Evolutionary conservation across 768 basidiomycete species (phyloP).

Genomic region (Mycena amicta): DNA sequence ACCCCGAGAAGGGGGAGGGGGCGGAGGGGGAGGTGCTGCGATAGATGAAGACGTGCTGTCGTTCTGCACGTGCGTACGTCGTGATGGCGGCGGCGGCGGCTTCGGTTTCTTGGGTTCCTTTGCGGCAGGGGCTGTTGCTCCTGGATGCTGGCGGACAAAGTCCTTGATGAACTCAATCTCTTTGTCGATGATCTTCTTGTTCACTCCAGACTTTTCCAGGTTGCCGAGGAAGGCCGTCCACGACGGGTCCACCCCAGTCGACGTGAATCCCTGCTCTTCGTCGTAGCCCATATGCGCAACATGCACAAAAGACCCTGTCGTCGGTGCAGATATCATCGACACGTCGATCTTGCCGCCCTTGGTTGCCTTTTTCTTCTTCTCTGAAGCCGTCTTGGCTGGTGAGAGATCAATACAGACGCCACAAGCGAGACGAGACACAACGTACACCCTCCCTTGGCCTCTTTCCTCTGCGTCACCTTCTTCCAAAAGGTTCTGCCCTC

Average conservation of each 20-base stretch:
- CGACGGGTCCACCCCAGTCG: constrained; percentile 84
- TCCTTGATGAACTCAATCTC: constrained; percentile 90
- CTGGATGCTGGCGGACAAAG: constrained; percentile 63
- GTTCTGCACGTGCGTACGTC: constrained; percentile 38
- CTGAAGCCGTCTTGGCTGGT: constrained; percentile 50
- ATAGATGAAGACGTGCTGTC: constrained; percentile 34
- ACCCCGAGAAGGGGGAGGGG: constrained; percentile 28
- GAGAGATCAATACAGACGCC: constrained; percentile 10
- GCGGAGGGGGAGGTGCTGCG: constrained; percentile 17
- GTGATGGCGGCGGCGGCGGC: constrained; percentile 56
- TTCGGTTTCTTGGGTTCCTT: constrained; percentile 48
- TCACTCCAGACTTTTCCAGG: constrained; percentile 67
- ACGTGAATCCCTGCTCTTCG: constrained; percentile 81
- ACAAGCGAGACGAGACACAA: not conserved
- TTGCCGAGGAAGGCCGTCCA: constrained; percentile 77
- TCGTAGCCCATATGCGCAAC: constrained; percentile 97
- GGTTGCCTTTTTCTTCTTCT: constrained; percentile 58
- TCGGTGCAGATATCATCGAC: constrained; percentile 86
- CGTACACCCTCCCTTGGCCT: constrained; percentile 55
- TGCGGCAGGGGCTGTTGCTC: constrained; percentile 37
- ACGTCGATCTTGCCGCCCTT: constrained; percentile 88
- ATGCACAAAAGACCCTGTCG: constrained; percentile 79
- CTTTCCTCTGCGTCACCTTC: constrained; percentile 74
- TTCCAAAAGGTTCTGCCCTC: constrained; percentile 88
- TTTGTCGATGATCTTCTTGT: constrained; percentile 65